phyloP scores from a whole-genome alignment of 1,284 basidiomycete species.

The Puccinia horiana region DNA sequence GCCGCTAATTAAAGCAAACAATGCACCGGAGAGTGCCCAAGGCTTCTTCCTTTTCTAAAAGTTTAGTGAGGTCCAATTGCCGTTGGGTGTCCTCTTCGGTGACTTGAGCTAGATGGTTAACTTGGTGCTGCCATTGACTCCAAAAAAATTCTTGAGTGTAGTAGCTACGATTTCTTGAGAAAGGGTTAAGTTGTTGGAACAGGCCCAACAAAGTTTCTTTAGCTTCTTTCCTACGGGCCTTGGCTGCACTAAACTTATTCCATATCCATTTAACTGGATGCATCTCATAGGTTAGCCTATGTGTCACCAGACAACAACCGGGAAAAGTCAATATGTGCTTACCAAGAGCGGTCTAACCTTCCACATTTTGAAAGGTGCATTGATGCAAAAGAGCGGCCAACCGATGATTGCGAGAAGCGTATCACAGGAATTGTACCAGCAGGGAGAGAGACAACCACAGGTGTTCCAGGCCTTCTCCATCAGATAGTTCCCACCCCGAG shows the following conservation, averaged over 20 bases:
- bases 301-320: neutral
- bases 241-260: neutral
- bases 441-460: constrained; percentile 38
- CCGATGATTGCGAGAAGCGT: constrained; percentile 9
- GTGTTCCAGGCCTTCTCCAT: constrained; percentile 25
- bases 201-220: neutral
- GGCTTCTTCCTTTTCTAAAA: neutral
- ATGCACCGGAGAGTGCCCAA: neutral
- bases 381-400: neutral
- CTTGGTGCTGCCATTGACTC: neutral
- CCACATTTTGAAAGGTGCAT: neutral
- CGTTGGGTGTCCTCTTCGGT: neutral
- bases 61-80: neutral
- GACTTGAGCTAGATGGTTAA: neutral
- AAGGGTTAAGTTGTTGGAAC: neutral
- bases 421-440: neutral
- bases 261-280: neutral
- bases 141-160: neutral
- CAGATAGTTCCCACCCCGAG: constrained; percentile 5
- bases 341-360: neutral
- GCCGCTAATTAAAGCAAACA: neutral
- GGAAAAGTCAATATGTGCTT: neutral
- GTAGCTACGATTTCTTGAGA: neutral
- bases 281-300: too few species aligned
- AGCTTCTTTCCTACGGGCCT: neutral